Conservation (phyloP, 2,329 filamentous ascomycete genomes). For the Verticillium dahliae region DNA sequence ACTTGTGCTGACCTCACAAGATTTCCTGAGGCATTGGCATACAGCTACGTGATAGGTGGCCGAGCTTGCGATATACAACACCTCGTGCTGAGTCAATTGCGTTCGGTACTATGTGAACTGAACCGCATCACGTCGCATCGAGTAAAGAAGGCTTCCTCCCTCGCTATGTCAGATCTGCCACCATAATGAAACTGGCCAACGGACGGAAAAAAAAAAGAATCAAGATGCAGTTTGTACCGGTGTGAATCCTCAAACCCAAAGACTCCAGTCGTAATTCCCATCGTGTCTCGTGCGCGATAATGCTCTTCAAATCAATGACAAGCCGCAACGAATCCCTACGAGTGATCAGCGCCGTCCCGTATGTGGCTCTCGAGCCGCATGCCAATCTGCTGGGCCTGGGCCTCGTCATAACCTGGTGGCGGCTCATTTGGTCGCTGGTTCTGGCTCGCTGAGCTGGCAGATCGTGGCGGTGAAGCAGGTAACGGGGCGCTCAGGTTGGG, state of each 20-base stretch:
- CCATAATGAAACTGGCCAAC: background rate
- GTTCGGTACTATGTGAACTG: background rate
- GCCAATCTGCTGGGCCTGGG: conserved; percentile 63
- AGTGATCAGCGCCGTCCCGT: conserved; percentile 64
- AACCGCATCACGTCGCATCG: background rate
- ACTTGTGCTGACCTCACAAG: too few relatives aligned
- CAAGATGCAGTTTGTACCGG: background rate
- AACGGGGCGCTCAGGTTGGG: conserved; percentile 23
- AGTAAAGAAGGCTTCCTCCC: background rate
- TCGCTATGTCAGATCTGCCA: background rate
- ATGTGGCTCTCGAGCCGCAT: conserved; percentile 62
- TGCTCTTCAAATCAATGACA: background rate
- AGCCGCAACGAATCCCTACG: conserved; percentile 20
- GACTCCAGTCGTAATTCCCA: background rate
- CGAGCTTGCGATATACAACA: background rate
- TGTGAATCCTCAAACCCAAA: background rate
- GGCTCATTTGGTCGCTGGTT: conserved; percentile 59
- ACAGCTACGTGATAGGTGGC: background rate
- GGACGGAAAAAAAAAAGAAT: background rate
- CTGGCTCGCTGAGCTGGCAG: conserved; percentile 29
- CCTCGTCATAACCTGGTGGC: conserved; percentile 87
- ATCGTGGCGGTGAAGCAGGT: conserved; percentile 20
- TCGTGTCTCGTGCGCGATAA: background rate
- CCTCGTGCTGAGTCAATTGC: background rate
- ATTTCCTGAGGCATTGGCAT: too few relatives aligned